Base-by-base conservation (phyloP, 345 rosid genomes). In the Camelina laxa region DNA sequence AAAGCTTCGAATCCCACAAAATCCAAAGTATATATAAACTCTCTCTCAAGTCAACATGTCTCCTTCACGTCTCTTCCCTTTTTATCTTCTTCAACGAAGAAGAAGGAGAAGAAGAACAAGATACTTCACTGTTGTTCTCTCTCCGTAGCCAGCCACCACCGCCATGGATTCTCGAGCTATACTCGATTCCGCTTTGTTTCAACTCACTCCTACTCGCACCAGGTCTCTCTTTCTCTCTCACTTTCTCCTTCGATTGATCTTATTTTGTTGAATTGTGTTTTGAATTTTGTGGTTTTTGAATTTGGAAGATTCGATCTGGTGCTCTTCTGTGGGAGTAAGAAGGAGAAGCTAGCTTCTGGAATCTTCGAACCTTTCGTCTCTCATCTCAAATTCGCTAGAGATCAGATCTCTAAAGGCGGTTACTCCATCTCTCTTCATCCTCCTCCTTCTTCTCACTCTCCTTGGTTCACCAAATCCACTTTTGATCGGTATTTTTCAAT, bases 131-230 rank as follows among this genome's bases (percentile, higher is more conserved):
- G 24, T 9, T 38, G 50, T 11, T 39, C 41, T 38, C 64, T 77
- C 75, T 45, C 22, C 33, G 41, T 0, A 45, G 19, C 17, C 49
- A 44, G 19, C 50, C 19, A 45, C 68, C 12, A 90, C 50, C 50
- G 7, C 68, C 12, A 92, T 92, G 97, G 91, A 86, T 51, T 82
- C 89, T 6, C 38, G 82, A 51, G 66, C 83, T 73, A 65, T 80
- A 5, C 88, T 92, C 39, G 96, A 92, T 79, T 83, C 81, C 49
- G 96, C 96, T 63, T 77, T 92, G 80, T 86, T 92, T 72, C 96
- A 88, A 47, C 96, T 92, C 80, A 92, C 94, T 50, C 98, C 96
- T n/a, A 88, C 96, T 83, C 83, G 98, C 16, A 90, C 96, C 47
- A 92, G 96, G 97, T 90, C 58, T 31, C 2, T 17, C 16, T 19